Evolutionary conservation across 306 rosid species (phyloP), one percentile per base, ranked within the genome.

Genomic region (Begonia peltatifolia): DNA sequence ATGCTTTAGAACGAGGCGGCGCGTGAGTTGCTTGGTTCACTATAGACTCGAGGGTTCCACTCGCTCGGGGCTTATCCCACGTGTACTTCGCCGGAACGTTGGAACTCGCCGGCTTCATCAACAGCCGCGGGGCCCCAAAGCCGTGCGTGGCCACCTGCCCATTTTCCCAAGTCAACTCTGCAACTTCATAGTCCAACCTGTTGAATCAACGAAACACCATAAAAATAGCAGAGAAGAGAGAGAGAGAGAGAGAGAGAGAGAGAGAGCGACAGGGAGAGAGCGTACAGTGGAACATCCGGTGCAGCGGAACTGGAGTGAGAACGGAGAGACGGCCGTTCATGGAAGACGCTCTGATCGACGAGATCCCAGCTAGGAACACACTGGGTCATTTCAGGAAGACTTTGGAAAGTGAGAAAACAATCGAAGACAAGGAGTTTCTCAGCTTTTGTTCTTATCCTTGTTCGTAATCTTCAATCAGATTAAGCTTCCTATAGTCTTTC

Each of bases 121-220:
- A 70, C 55, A 58, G 56, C 8, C 80, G 76, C 9, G 84, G 94
- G 9, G 61, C 61, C 14, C 95, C 99, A 30, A 90, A 59, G 8
- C 84, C 92, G 60, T 86, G 94, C 92, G 86, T 78, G 57, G 88
- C 68, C 49, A 79, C 41, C 20, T 86, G 94, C 9, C 99, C 99
- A 38, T 90, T 90, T 66, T 80, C 79, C 99, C 99, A 90, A 57
- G 87, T 90, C 9, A 90, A 78, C 54, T 90, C 99, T 1, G 99
- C 84, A 10, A 86, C 79, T 57, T 86, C 92, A 58, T 79, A 90
- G 64, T 76, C 82, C 16, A 71, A 57, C 92, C 95, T 90, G 81
- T 42, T 61, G 3, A 50, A 42, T 58, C 16, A 15, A 6, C 11
- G n/a, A 11, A 35, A 58, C 35, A 47, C 38, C 38, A 30, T 30